Percentiles rank a stretch among this genome's conserved stretches.
These are phyloP conservation scores for Extremus antarcticus DNA, from an alignment of 495 filamentous ascomycete species.

Conservation along the genomic window DNA sequence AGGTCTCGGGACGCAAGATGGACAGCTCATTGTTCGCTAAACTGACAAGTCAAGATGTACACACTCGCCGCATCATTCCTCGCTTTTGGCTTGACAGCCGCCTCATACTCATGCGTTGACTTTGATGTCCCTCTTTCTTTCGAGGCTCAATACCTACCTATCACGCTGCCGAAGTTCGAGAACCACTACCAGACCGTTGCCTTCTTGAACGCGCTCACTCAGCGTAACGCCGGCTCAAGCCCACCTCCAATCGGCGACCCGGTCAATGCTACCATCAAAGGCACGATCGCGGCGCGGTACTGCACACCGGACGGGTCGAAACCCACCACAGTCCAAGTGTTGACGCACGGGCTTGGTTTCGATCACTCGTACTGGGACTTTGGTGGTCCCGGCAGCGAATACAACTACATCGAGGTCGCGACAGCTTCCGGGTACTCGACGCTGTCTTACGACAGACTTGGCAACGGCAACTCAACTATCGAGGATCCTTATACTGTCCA, in stretches of 20 bases:
- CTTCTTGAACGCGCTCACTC: slow-evolving; percentile 5
- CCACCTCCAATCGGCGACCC: slow-evolving; percentile 5
- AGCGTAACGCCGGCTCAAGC: neutral
- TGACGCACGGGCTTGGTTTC: neutral
- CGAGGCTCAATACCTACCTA: neutral
- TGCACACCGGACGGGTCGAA: slow-evolving; percentile 1
- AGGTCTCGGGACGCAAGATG: no score
- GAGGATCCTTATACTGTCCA: slow-evolving; percentile 14
- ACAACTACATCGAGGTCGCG: slow-evolving; percentile 13
- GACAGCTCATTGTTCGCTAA: no score
- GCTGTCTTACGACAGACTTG: slow-evolving; percentile 20
- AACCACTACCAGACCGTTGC: slow-evolving; percentile 9
- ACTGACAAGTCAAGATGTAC: neutral
- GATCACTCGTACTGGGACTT: slow-evolving; percentile 12
- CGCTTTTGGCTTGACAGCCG: neutral
- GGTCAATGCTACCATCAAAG: slow-evolving; percentile 4
- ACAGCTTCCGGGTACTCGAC: slow-evolving; percentile 17
- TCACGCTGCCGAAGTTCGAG: slow-evolving; percentile 8
- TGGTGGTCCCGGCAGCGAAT: slow-evolving; percentile 1
- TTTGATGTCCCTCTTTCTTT: neutral
- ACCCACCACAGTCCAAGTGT: neutral
- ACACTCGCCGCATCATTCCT: neutral
- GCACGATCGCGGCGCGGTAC: slow-evolving; percentile 7
- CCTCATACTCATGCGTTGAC: neutral
- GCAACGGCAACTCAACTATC: slow-evolving; percentile 11